phyloP scores from a whole-genome alignment of 2,329 filamentous ascomycete genomes.

The Clonostachys sp. region DNA sequence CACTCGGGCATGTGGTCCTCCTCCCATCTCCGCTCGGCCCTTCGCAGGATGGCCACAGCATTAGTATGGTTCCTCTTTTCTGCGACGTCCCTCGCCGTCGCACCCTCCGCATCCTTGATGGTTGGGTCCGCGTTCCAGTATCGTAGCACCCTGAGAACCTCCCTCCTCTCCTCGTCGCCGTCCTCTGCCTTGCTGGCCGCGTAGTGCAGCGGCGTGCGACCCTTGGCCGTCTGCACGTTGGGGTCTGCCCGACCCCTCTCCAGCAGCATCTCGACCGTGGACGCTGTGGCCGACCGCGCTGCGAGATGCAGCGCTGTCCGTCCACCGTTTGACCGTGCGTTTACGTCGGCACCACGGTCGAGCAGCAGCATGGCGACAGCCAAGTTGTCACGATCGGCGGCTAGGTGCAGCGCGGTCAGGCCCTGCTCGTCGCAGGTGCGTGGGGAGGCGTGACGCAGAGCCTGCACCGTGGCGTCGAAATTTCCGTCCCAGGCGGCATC shows the following conservation, averaged over 20 bases:
- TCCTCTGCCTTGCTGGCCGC: slow-evolving; percentile 19
- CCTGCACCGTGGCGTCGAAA: slow-evolving; percentile 12
- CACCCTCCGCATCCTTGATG: slow-evolving; percentile 13
- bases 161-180: slow-evolving; percentile 20
- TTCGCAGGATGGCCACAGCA: slow-evolving; percentile 20
- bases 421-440: slow-evolving; percentile 18
- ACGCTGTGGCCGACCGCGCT: slow-evolving; percentile 16
- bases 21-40: slow-evolving; percentile 24
- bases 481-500: slow-evolving; percentile 26
- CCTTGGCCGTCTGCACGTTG: slow-evolving; percentile 17
- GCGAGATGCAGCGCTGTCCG: slow-evolving; percentile 23
- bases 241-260: slow-evolving; percentile 19
- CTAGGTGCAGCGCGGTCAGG: slow-evolving; percentile 21
- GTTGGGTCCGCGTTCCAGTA: slow-evolving; percentile 21
- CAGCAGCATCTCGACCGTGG: slow-evolving; percentile 21
- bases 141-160: slow-evolving; percentile 18
- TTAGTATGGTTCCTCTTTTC: slow-evolving; percentile 23
- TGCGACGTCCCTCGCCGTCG: slow-evolving; percentile 20
- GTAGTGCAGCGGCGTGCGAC: slow-evolving; percentile 23
- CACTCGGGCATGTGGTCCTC: slow-evolving; percentile 19
- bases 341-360: slow-evolving; percentile 15
- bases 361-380: slow-evolving; percentile 24
- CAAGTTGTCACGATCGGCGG: slow-evolving; percentile 21
- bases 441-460: slow-evolving; percentile 13
- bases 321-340: slow-evolving; percentile 18